Evolutionary conservation across 495 filamentous ascomycete species (phyloP).

Genomic region (Penicillium herquei): DNA sequence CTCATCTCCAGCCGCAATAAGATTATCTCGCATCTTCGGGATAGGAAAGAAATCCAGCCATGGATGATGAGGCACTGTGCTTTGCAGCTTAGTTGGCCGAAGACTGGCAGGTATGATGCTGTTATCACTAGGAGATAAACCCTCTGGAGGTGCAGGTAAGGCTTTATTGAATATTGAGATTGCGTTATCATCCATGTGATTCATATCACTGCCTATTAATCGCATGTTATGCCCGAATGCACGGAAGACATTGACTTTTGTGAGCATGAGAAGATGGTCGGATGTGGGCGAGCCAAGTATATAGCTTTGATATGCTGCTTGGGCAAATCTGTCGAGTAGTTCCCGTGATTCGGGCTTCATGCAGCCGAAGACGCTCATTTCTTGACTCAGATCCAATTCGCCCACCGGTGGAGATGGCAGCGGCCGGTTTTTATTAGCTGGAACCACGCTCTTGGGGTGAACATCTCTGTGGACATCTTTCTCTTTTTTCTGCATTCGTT

Average conservation of each 20-base stretch:
- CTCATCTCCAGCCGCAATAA: slow-evolving; percentile 37
- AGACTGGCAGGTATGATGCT: slow-evolving; percentile 37
- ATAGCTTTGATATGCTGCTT: slow-evolving; percentile 30
- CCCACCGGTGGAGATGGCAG: background rate
- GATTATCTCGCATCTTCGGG: slow-evolving; percentile 49
- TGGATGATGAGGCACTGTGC: slow-evolving; percentile 40
- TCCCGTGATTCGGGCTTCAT: background rate
- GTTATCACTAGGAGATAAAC: background rate
- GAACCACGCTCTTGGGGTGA: slow-evolving; percentile 16
- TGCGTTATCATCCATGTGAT: slow-evolving; percentile 33
- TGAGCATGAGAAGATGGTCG: slow-evolving; percentile 43
- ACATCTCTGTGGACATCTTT: slow-evolving; percentile 9
- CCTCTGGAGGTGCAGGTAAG: background rate
- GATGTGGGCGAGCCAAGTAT: slow-evolving; percentile 28
- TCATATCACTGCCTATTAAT: slow-evolving; percentile 14
- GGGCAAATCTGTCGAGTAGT: slow-evolving; percentile 26
- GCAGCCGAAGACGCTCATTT: background rate
- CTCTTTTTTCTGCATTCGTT: background rate
- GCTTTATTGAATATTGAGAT: slow-evolving; percentile 31
- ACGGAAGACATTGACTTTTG: slow-evolving; percentile 43
- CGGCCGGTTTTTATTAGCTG: background rate
- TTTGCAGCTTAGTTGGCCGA: slow-evolving; percentile 47
- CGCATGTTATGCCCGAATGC: slow-evolving; percentile 26
- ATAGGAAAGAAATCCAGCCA: slow-evolving; percentile 57
- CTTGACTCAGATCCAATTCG: background rate